A percentile compares a stretch with the other conserved stretches of the same genome.
phyloP scores from a whole-genome alignment of 2,329 filamentous ascomycete genomes.

The Ophiostoma pallidulum region DNA sequence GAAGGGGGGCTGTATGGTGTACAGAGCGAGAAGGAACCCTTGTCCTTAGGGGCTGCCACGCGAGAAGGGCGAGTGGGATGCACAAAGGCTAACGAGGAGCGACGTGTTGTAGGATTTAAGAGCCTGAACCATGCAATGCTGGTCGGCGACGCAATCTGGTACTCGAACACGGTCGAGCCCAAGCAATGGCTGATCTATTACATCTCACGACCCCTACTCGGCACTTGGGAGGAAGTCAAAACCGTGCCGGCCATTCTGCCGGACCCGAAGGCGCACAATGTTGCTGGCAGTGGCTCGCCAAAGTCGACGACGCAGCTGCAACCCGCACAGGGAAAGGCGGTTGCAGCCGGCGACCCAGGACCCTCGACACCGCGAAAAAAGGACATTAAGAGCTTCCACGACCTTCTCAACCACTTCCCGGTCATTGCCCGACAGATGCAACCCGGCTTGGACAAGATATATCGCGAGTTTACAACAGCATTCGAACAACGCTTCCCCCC shows the following conservation, averaged over 20 bases:
- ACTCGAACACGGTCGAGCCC: conserved; percentile 78
- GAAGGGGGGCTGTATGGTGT: not conserved
- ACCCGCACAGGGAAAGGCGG: conserved; percentile 17
- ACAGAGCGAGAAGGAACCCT: too few relatives aligned
- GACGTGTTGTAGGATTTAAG: conserved; percentile 65
- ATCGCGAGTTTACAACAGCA: conserved; percentile 78
- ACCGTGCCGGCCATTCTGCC: conserved; percentile 57
- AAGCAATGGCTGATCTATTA: conserved; percentile 96
- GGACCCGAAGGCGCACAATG: conserved; percentile 19
- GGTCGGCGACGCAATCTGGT: conserved; percentile 75
- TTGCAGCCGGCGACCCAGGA: conserved; percentile 31
- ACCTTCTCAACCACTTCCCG: conserved; percentile 82
- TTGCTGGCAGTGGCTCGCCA: conserved; percentile 10
- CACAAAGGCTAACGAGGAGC: not conserved
- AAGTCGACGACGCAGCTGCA: not conserved
- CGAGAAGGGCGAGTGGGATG: too few relatives aligned
- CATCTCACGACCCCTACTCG: conserved; percentile 81
- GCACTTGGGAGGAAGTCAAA: conserved; percentile 67
- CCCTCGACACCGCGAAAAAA: conserved; percentile 60
- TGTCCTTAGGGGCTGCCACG: too few relatives aligned
- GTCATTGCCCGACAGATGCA: conserved; percentile 97
- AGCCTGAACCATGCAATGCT: conserved; percentile 81
- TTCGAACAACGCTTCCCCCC: conserved; percentile 78
- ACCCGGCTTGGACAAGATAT: conserved; percentile 76
- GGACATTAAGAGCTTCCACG: conserved; percentile 82